These are phyloP conservation scores for Colletotrichum gloeosporioides DNA, from an alignment of 2,329 filamentous ascomycete species.

Conservation along the genomic window DNA sequence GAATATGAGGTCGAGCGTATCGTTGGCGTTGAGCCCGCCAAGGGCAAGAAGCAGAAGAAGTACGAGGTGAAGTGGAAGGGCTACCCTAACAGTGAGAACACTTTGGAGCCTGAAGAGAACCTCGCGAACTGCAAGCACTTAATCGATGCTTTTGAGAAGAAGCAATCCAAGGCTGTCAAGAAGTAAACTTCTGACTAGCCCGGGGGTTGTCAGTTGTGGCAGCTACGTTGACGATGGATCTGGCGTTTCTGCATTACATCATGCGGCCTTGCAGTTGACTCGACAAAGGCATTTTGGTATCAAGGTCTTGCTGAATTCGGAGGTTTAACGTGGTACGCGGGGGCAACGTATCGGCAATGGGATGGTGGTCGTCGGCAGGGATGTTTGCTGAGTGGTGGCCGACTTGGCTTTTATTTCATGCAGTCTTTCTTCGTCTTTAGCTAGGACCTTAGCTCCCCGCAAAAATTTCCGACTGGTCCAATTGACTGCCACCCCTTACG, in stretches of 20 bases:
- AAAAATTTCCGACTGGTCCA: conserved; percentile 16
- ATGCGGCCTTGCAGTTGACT: not conserved
- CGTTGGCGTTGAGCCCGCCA: conserved; percentile 43
- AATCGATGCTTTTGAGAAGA: conserved; percentile 42
- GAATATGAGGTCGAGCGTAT: conserved; percentile 57
- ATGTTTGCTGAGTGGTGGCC: not conserved
- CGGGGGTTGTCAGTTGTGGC: not conserved
- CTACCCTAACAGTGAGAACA: conserved; percentile 47
- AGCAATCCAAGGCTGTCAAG: not conserved
- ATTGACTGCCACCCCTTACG: not conserved
- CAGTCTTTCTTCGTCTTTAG: not conserved
- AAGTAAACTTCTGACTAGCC: not conserved
- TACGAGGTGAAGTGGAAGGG: conserved; percentile 62
- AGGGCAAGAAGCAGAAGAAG: conserved; percentile 39
- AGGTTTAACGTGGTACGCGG: not conserved
- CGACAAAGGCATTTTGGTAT: not conserved
- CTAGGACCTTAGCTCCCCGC: not conserved
- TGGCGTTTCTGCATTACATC: not conserved
- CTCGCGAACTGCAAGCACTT: conserved; percentile 42
- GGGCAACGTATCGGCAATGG: not conserved
- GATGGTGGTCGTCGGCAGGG: not conserved
- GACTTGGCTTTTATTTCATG: not conserved
- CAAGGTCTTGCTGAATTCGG: not conserved
- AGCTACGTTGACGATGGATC: not conserved
- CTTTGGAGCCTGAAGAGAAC: conserved; percentile 58